Conservation (phyloP, 2,329 filamentous ascomycete species). For the Chaetomium sp. region DNA sequence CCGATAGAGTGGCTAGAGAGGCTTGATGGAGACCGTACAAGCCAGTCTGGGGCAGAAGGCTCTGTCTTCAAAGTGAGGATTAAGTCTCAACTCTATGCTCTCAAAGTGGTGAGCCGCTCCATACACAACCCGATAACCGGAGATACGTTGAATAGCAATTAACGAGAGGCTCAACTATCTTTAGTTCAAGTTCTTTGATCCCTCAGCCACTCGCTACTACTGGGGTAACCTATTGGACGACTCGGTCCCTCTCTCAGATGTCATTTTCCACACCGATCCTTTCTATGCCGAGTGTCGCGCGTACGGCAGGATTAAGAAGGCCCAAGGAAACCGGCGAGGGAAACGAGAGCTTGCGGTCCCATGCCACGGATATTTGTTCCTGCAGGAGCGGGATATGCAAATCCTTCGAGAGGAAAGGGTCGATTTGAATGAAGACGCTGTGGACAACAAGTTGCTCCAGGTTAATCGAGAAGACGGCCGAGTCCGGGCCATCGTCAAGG, state of each 20-base stretch:
- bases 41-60: not conserved
- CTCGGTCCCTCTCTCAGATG: not conserved
- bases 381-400: not conserved
- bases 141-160: not conserved
- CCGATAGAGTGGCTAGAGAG: slow-evolving; percentile 7
- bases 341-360: not conserved
- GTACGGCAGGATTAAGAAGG: not conserved
- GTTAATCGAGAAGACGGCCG: not conserved
- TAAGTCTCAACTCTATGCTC: not conserved
- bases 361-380: not conserved
- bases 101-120: not conserved
- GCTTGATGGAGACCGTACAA: not conserved
- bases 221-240: not conserved
- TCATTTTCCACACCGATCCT: not conserved
- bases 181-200: not conserved
- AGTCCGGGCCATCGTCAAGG: not conserved
- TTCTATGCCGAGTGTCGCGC: slow-evolving; percentile 3
- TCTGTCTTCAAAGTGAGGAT: slow-evolving; percentile 3
- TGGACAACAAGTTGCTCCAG: not conserved
- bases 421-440: not conserved
- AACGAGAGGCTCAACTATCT: not conserved
- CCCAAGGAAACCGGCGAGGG: not conserved
- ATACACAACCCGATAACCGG: not conserved
- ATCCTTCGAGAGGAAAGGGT: not conserved
- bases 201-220: not conserved